Percentiles rank a stretch among this genome's conserved stretches.
phyloP scores from a whole-genome alignment of 345 rosid species.

The Stellera chamaejasme region DNA sequence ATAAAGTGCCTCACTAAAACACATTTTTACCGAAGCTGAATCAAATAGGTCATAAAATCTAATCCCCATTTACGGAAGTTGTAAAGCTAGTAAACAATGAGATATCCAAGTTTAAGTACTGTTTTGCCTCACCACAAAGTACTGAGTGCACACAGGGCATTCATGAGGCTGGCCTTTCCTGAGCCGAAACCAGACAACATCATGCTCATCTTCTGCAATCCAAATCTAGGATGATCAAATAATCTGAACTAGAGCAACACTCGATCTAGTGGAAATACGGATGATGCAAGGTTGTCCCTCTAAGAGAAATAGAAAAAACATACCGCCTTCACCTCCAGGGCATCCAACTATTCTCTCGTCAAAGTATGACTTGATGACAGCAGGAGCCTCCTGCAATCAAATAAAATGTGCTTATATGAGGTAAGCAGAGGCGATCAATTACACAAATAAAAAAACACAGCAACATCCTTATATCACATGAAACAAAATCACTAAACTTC shows the following conservation, averaged over 20 bases:
- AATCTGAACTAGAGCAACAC: background rate
- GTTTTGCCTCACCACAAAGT: slow-evolving; percentile 58
- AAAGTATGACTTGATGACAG: slow-evolving; percentile 58
- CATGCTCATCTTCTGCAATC: slow-evolving; percentile 82
- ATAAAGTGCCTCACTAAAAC: background rate
- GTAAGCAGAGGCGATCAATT: background rate
- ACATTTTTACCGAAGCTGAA: slow-evolving; percentile 1
- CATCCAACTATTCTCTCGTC: slow-evolving; percentile 87
- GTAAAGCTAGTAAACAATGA: no score
- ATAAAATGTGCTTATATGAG: slow-evolving; percentile 3
- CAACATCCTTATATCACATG: background rate
- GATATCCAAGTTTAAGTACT: no score
- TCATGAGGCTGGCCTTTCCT: slow-evolving; percentile 76
- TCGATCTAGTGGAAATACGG: background rate
- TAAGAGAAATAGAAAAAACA: slow-evolving; percentile 10
- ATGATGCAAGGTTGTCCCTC: background rate
- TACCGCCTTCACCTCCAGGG: slow-evolving; percentile 86
- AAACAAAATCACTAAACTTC: background rate
- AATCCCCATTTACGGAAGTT: no score
- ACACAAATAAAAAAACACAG: background rate
- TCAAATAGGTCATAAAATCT: no score
- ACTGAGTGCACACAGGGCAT: slow-evolving; percentile 82
- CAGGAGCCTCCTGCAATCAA: slow-evolving; percentile 56
- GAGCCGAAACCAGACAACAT: slow-evolving; percentile 98
- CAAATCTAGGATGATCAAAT: slow-evolving; percentile 4